Evolutionary conservation across 2,329 filamentous ascomycete genomes (phyloP).

Genomic region (Microsporum ferrugineum): DNA sequence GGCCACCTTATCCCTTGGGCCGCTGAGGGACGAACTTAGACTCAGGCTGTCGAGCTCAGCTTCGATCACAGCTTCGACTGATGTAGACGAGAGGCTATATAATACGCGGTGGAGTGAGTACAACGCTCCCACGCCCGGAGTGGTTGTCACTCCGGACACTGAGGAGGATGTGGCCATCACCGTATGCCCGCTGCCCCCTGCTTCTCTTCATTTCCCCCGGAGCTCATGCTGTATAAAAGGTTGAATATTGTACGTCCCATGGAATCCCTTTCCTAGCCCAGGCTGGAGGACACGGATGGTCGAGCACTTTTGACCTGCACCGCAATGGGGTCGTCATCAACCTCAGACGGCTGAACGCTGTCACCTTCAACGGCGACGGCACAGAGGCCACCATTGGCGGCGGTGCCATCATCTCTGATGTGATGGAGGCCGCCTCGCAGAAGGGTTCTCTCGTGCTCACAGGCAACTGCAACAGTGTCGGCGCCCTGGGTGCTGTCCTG

Average conservation of each 20-base stretch:
- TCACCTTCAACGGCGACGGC: constrained; percentile 34
- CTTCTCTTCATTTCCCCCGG: background rate
- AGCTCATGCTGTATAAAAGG: constrained; percentile 19
- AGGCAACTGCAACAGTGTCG: constrained; percentile 43
- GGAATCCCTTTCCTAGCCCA: constrained; percentile 43
- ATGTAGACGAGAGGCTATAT: background rate
- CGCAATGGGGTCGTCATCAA: constrained; percentile 43
- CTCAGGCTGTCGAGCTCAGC: background rate
- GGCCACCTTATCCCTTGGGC: background rate
- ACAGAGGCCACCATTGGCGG: constrained; percentile 40
- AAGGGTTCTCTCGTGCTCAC: constrained; percentile 18
- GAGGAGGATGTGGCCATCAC: background rate
- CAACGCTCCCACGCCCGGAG: background rate
- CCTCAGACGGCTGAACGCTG: constrained; percentile 34
- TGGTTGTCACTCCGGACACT: background rate
- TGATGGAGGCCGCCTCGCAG: background rate
- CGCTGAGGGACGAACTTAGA: background rate
- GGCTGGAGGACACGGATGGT: constrained; percentile 43
- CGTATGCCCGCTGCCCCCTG: background rate
- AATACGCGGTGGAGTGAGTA: background rate
- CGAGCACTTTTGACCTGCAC: constrained; percentile 41
- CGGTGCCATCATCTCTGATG: constrained; percentile 20
- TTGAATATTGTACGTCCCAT: constrained; percentile 39
- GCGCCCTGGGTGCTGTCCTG: constrained; percentile 40
- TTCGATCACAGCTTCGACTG: background rate